Evolutionary conservation across 768 basidiomycete genomes (phyloP), one percentile per base, ranked within the genome.

Genomic region (Mycena sanguinolenta): DNA sequence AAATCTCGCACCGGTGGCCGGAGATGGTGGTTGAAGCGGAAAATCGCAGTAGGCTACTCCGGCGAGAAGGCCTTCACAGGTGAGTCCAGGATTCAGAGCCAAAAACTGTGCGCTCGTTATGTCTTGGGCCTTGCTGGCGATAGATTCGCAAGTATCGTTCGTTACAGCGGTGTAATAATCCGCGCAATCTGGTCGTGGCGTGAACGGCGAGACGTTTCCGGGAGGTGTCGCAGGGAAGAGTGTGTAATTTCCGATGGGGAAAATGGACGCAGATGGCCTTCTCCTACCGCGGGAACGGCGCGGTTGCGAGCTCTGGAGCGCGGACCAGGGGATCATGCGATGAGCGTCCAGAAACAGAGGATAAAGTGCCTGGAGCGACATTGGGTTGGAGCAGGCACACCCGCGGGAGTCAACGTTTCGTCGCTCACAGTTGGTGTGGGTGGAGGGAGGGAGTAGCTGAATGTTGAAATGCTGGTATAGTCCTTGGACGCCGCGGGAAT

Each of bases 201-300:
- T n/a, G 27, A 23, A 23, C 8, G 52, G 52, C 3, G 52, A 8
- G 4, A 30, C 28, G 28, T 28, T 28, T 16, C 9, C 44, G 2
- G 44, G 44, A n/a, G 44, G 44, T 6, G 21, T 17, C 19, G 21
- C n/a, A 17, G 44, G 44, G 12, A n/a, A 8, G 44, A 76, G 67
- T n/a, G 77, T 77, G 64, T 76, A 74, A 50, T 74, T 78, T n/a
- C 76, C 76, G 23, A 4, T 65, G 16, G 75, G 76, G 70, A 77
- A 75, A 30, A 74, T 57, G 46, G n/a, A 75, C 62, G 38, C 76
- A 77, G 42, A 77, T 67, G 21, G 76, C 75, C 1, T n/a, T 62
- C 57, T 32, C 71, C 74, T 0, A 70, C 67, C 3, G 65, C 30
- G 38, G 75, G 75, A 4, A 58, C 38, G 8, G 69, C n/a, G n/a